Conservation (phyloP, 768 basidiomycete species). For the Pilatotrama ljubarskyi region DNA sequence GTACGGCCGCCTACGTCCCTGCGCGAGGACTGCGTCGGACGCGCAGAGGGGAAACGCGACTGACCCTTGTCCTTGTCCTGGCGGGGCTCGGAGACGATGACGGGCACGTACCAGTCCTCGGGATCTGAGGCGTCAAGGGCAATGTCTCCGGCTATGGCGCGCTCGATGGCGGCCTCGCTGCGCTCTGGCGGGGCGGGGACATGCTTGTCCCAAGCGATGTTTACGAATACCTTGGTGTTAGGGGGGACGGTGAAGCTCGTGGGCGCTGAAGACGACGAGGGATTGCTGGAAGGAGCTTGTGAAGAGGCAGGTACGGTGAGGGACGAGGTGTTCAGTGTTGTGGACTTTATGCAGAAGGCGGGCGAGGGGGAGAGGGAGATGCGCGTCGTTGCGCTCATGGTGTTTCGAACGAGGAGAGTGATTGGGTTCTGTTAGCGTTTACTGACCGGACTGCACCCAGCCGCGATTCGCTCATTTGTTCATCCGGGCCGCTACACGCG, state of each 20-base stretch:
- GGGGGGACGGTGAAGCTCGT: constrained; percentile 39
- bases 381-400: constrained; percentile 18
- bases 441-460: background rate
- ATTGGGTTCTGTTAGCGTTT: constrained; percentile 7
- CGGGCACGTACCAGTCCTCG: constrained; percentile 64
- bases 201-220: constrained; percentile 67
- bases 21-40: background rate
- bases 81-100: constrained; percentile 65
- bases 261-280: constrained; percentile 21
- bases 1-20: too few species aligned
- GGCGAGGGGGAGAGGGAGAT: constrained; percentile 55
- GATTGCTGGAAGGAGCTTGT: background rate
- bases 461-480: background rate
- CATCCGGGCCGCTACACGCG: too few species aligned
- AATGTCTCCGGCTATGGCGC: constrained; percentile 52
- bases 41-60: constrained; percentile 10
- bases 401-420: background rate
- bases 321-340: constrained; percentile 42
- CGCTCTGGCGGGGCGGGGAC: constrained; percentile 70
- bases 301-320: background rate
- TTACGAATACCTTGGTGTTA: constrained; percentile 69
- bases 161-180: constrained; percentile 56
- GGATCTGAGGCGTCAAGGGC: constrained; percentile 41
- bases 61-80: constrained; percentile 71
- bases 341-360: constrained; percentile 73